Base-by-base conservation (phyloP, 805 yeast genomes). In the Sungouiozyma ichnusensis region DNA sequence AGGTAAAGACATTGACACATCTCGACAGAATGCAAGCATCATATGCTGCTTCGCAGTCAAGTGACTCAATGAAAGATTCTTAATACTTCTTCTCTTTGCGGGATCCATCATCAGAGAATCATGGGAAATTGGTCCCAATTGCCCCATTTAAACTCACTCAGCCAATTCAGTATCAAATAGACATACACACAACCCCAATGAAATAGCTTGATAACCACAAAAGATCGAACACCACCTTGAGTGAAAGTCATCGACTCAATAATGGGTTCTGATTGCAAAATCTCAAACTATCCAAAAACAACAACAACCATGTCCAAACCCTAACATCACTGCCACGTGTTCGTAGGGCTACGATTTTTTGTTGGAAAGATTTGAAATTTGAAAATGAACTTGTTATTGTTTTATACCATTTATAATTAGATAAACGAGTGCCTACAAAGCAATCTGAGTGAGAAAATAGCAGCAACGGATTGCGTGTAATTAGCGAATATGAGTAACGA, bases 1-100 rank as follows among this genome's bases (percentile, higher is more conserved):
- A n/a, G 83, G 74, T 1, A 86, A 85, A 5, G 81, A 60, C 4
- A 87, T 65, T 2, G 94, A 84, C 20, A 85, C 65, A 51, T 85
- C 92, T 38, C 94, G 68, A 49, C 90, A 81, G n/a, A 79, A 62
- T 0, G 92, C 87, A 46, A 85, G 68, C 3, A 81, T 71, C 45
- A 83, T 71, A 57, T 85, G 92, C 52, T 85, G 87, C 47, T 77
- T 71, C 1, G 92, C 84, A 45, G 80, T 80, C 47, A 85, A 65
- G 48, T 85, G 76, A 48, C 76, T 77, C 44, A 85, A 66, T 0
- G 94, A 90, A 17, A 84, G 59, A 24, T 71, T 67, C 55, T 83
- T 82, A 24, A 24, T 24, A 11, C 29, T 24, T 24, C 29, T 24
- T 24, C 29, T 24, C 29, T 24, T 24, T 6, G 29, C 11, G 29